These are phyloP conservation scores for Ophiocordyceps camponoti-rufipedis DNA, from an alignment of 2,329 filamentous ascomycete species.

Conservation along the genomic window DNA sequence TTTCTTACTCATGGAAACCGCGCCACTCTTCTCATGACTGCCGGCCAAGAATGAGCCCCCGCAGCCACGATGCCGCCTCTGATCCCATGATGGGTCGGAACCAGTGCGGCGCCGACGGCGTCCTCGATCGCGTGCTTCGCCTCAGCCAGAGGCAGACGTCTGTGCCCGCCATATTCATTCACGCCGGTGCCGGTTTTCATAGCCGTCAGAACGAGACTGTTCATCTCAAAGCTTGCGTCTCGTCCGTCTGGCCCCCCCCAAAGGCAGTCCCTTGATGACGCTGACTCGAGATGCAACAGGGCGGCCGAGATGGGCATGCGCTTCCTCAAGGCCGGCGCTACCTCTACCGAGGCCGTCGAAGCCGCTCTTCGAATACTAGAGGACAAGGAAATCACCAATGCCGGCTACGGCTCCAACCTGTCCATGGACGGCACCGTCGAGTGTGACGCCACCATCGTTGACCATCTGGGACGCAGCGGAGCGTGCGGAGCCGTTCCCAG, in stretches of 20 bases:
- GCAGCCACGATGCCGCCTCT: constrained; percentile 9
- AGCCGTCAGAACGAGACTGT: constrained; percentile 69
- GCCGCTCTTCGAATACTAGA: constrained; percentile 76
- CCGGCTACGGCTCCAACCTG: constrained; percentile 88
- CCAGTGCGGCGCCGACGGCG: constrained; percentile 23
- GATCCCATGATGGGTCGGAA: constrained; percentile 27
- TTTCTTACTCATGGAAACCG: constrained; percentile 1
- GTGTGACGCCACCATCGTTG: constrained; percentile 85
- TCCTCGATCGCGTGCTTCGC: constrained; percentile 20
- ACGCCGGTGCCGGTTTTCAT: constrained; percentile 90
- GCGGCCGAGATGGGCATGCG: constrained; percentile 73
- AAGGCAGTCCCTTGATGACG: neutral
- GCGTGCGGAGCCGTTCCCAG: constrained; percentile 82
- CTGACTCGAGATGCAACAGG: constrained; percentile 25
- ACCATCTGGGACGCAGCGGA: constrained; percentile 79
- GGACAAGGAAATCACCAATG: constrained; percentile 90
- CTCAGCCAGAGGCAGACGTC: constrained; percentile 15
- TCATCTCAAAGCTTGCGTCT: constrained; percentile 72
- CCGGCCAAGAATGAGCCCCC: constrained; percentile 12
- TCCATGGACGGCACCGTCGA: constrained; percentile 82
- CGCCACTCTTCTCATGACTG: constrained; percentile 6
- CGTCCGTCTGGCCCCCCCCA: constrained; percentile 36
- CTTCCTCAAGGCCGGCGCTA: constrained; percentile 58
- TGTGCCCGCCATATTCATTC: constrained; percentile 71
- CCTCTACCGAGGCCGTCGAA: constrained; percentile 77